Evolutionary conservation across 2,329 filamentous ascomycete species (phyloP), one percentile per base, ranked within the genome.

Genomic region (Sarocladium kiliense): DNA sequence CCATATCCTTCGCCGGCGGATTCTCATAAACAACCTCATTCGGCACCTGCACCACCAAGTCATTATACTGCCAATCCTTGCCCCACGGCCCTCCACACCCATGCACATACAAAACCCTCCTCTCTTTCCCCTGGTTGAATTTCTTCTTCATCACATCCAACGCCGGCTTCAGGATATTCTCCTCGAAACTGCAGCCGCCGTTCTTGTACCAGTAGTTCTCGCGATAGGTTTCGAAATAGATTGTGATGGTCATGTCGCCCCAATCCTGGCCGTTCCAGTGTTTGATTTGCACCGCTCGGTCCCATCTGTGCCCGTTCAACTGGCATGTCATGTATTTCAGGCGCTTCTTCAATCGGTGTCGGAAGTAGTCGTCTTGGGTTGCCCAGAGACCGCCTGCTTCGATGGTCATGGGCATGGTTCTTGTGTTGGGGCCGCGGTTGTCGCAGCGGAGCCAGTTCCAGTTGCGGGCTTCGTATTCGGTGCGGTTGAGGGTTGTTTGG

Each of bases 381-480:
- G 44, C 44, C 44, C 44, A 47, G 44, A 47, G 44, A 3, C 44
- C 44, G n/a, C 44, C 44, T 3, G 44, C 44, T n/a, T 47, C 44
- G 44, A 47, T 11, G 7, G 12, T 12, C 5, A 47, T 4, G 44
- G 44, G 25, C 44, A 26, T 30, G 9, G 3, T 3, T 6, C 3
- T 16, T 3, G 14, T 14, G 3, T 10, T 12, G 23, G 44, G 44
- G 23, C 3, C 3, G 23, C 44, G 44, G 44, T 26, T 47, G 21
- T 10, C 25, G 55, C 60, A 62, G 23, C 58, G 58, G 7, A 62
- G 47, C 60, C 60, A 62, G 53, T 58, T 61, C 41, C 55, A 58
- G 49, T 60, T 60, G 44, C 61, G 59, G 3, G 18, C 6, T 14
- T 58, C n/a, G 58, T 62, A 62, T n/a, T 62, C 54, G 2, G 37